phyloP scores from a whole-genome alignment of 1,284 basidiomycete genomes.

The Tilletia indica region DNA sequence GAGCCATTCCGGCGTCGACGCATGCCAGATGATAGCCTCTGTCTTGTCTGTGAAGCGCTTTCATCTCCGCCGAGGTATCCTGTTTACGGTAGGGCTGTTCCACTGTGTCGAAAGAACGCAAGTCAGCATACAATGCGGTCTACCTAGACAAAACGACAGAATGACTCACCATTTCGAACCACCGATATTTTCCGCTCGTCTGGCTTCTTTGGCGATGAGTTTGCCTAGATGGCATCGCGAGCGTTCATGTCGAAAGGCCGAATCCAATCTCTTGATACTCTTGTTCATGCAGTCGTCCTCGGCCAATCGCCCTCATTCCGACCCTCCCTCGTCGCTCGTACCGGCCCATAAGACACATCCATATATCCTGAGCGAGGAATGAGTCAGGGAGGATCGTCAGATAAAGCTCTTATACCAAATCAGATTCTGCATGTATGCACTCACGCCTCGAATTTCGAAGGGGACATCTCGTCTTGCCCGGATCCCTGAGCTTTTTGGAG shows the following conservation, averaged over 20 bases:
- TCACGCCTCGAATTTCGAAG: conserved; percentile 17
- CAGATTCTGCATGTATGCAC: background rate
- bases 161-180: background rate
- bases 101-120: background rate
- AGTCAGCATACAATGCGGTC: no score
- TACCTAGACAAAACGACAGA: background rate
- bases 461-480: conserved; percentile 11
- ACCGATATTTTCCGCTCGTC: conserved; percentile 1
- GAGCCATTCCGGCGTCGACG: conserved; percentile 28
- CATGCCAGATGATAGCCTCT: conserved; percentile 52
- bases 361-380: conserved; percentile 15
- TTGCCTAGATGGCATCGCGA: conserved; percentile 48
- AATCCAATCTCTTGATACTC: conserved; percentile 44
- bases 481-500: conserved; percentile 20
- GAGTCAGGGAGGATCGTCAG: background rate
- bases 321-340: conserved; percentile 16
- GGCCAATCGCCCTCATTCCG: background rate
- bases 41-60: conserved; percentile 44
- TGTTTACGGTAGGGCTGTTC: conserved; percentile 18
- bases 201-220: conserved; percentile 28
- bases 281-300: conserved; percentile 49
- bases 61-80: conserved; percentile 29
- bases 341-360: conserved; percentile 21
- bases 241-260: conserved; percentile 46
- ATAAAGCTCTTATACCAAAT: no score